Conservation (phyloP, 805 yeast species). For the Hanseniaspora valbyensis region DNA sequence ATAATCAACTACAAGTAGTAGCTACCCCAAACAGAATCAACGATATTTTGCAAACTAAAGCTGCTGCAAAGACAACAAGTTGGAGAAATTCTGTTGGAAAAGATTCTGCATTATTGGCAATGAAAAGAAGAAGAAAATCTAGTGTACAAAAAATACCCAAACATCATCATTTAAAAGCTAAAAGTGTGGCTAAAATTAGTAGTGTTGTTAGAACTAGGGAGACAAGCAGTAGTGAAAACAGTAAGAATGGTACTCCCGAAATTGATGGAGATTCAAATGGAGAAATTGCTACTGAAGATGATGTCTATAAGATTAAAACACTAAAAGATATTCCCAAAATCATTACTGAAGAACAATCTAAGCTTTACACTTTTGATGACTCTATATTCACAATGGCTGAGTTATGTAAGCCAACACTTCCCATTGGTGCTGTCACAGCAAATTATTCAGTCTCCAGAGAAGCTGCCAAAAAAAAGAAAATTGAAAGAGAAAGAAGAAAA, state of each 20-base stretch:
- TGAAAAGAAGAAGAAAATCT: conserved; percentile 23
- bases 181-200: neutral
- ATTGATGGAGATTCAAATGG: conserved; percentile 18
- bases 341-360: conserved; percentile 32
- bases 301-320: conserved; percentile 29
- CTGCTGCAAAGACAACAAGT: conserved; percentile 20
- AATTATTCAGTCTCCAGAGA: conserved; percentile 45
- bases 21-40: conserved; percentile 8
- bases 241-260: conserved; percentile 5
- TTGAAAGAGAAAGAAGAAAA: conserved; percentile 30
- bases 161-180: neutral
- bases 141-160: neutral
- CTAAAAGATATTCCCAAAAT: conserved; percentile 32
- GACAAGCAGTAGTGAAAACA: conserved; percentile 7
- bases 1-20: conserved; percentile 3
- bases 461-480: conserved; percentile 36
- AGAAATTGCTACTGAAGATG: conserved; percentile 17
- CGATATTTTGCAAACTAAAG: conserved; percentile 13
- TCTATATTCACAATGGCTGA: conserved; percentile 54
- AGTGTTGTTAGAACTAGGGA: neutral
- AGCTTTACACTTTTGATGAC: conserved; percentile 41
- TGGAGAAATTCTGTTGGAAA: conserved; percentile 22
- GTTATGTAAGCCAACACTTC: conserved; percentile 54
- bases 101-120: conserved; percentile 24
- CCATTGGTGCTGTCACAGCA: conserved; percentile 54